Evolutionary conservation across 2,329 filamentous ascomycete genomes (phyloP), one percentile per base, ranked within the genome.

Genomic region (Aspergillus sp.): DNA sequence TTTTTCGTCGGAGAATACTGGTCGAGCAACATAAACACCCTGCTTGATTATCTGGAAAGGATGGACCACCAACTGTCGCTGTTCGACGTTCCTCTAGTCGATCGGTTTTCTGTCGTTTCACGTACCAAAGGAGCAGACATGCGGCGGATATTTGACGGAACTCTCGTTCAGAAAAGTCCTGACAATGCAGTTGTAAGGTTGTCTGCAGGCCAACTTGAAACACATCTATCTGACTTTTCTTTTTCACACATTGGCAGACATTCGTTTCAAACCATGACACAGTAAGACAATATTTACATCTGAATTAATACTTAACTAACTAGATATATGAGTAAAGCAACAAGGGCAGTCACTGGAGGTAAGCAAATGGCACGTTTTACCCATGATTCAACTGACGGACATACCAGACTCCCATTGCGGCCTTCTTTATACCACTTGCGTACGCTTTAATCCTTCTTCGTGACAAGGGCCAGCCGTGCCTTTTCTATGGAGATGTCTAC

Each of bases 1-100:
- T 87, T 90, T 66, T 75, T 89, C 15, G 83, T 91, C 1, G 88
- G 86, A 9, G 88, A 91, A 66, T 90, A 87, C 69, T 90, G 87
- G 87, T 81, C 81, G 33, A 82, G 81, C 47, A 82, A 88, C 55
- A 72, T 82, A 0, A 68, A 79, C 17, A 79, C 82, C 55, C 81
- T 90, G 71, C 70, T 80, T 1, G 71, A 76, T 19, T 90, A 88
- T 68, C 73, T 88, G 45, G 77, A 83, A 39, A 75, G 74, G 25
- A 85, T 88, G 80, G 76, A 82, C 49, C 79, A 83, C 58, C 83
- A 84, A 61, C 81, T 87, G 62, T 77, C 77, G 37, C 77, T 90
- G 17, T 91, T 88, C 67, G 89, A 91, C 70, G 82, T 85, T 0
- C 87, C 88, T 0, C 77, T 92, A 2, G 80, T 91, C 2, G 84